phyloP scores from a whole-genome alignment of 2,329 filamentous ascomycete genomes.

The Fusarium luffae region DNA sequence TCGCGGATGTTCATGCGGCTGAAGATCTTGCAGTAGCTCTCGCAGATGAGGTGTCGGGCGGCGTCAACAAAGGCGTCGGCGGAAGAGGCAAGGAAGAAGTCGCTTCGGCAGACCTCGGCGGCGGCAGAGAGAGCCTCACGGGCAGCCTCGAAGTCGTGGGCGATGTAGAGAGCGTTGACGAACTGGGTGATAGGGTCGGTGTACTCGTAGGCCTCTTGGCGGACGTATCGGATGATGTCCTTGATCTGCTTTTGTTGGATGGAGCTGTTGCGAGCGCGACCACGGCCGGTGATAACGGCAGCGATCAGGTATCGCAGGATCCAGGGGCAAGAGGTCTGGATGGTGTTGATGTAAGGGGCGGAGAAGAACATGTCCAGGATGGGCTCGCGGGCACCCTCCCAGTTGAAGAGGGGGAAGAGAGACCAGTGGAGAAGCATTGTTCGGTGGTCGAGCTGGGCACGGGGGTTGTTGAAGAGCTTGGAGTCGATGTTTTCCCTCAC shows the following conservation, averaged over 20 bases:
- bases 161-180: constrained; percentile 93
- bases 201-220: constrained; percentile 98
- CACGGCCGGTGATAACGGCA: constrained; percentile 93
- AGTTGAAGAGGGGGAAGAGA: constrained; percentile 99
- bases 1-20: constrained; percentile 98
- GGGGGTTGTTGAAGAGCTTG: constrained; percentile 93
- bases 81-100: constrained; percentile 92
- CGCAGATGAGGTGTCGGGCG: constrained; percentile 95
- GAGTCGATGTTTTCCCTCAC: constrained; percentile 93
- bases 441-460: constrained; percentile 94
- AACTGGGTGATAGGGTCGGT: constrained; percentile 95
- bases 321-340: constrained; percentile 98
- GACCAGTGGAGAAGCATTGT: constrained; percentile 99
- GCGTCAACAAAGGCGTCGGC: constrained; percentile 93
- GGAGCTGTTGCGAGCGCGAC: constrained; percentile 81
- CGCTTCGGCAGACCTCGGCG: constrained; percentile 88
- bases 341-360: constrained; percentile 98
- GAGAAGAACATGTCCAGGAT: constrained; percentile 98
- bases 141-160: constrained; percentile 90
- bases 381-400: constrained; percentile 87
- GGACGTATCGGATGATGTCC: constrained; percentile 93
- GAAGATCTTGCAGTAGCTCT: constrained; percentile 99
- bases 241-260: constrained; percentile 98
- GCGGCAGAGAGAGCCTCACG: constrained; percentile 86
- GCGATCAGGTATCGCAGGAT: constrained; percentile 93